Evolutionary conservation across 805 yeast species (phyloP), one percentile per base, ranked within the genome.

Genomic region (Wickerhamomyces ciferrii): DNA sequence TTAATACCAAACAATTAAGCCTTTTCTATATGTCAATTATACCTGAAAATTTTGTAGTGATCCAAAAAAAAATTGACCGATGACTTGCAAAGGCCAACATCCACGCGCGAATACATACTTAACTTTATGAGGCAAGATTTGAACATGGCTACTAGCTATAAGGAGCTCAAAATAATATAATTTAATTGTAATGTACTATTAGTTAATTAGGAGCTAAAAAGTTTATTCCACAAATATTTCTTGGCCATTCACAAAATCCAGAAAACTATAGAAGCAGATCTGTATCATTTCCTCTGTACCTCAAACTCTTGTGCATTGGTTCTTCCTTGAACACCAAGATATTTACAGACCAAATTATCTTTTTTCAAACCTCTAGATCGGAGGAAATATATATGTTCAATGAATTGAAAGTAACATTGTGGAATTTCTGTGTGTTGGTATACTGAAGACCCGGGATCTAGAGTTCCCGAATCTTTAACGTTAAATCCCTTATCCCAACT

Each of bases 401-500:
- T 17, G 3, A 19, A 21, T 17, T 20, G 46, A 35, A 24, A 10
- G 13, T 39, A 39, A 13, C 23, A 23, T 10, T 20, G 20, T 4
- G 27, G n/a, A 9, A 27, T 37, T 19, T 15, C 29, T 23, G 21
- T 41, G 20, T 18, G 39, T 34, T 24, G 43, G 19, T 19, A 21
- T 8, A 7, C 14, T n/a, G 29, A 6, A 15, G 18, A 23, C 18
- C 19, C 14, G 5, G 21, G 14, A 9, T 19, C 23, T 17, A 20
- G 27, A 7, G 24, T 10, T 35, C 25, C 25, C 17, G n/a, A 4
- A 8, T 11, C 2, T 15, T 14, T 20, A 9, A 20, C 19, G 13
- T 37, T 41, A 20, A 49, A 49, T 3, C 34, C 29, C 19, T 32
- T 41, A 39, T 47, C 53, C 42, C 47, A 44, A 18, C 45, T 25